Evolutionary conservation across 1,139 yeast species (phyloP).

Genomic region (Yamadazyma membranifaciens): DNA sequence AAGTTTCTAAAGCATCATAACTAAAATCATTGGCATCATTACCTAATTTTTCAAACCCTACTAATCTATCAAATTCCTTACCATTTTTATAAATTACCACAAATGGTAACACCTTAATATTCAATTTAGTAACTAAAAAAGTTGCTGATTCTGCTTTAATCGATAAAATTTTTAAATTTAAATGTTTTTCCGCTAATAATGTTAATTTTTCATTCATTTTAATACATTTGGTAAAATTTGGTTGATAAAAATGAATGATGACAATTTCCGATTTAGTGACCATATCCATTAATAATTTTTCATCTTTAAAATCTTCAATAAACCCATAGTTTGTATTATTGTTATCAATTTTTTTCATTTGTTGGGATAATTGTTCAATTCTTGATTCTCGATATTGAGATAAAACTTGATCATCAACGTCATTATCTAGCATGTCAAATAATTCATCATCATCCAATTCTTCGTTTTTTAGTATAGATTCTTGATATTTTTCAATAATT

Average conservation of each 20-base stretch:
- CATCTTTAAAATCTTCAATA: constrained; percentile 41
- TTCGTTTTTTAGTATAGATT: constrained; percentile 25
- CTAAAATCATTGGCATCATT: constrained; percentile 29
- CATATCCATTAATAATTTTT: constrained; percentile 54
- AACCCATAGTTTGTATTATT: constrained; percentile 39
- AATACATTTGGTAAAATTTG: constrained; percentile 57
- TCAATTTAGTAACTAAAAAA: constrained; percentile 62
- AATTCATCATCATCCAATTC: constrained; percentile 35
- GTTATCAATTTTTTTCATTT: constrained; percentile 38
- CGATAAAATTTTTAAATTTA: constrained; percentile 52
- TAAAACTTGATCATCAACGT: constrained; percentile 25
- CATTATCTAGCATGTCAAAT: constrained; percentile 32
- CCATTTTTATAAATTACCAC: constrained; percentile 64
- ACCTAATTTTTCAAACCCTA: constrained; percentile 67
- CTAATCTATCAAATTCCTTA: constrained; percentile 52
- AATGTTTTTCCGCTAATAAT: constrained; percentile 51
- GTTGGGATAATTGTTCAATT: constrained; percentile 45
- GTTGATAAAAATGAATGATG: constrained; percentile 66
- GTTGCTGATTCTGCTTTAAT: constrained; percentile 70
- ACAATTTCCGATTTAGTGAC: constrained; percentile 44
- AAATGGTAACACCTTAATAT: constrained; percentile 68
- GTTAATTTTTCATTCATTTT: constrained; percentile 52
- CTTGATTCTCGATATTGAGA: constrained; percentile 48
- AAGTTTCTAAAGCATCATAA: constrained; percentile 46
- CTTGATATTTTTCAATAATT: constrained; percentile 43